Percentiles rank a stretch among this genome's conserved stretches.
Evolutionary conservation across 208 protist species (phyloP).

Genomic region (Vickermania ingenoplastis): DNA sequence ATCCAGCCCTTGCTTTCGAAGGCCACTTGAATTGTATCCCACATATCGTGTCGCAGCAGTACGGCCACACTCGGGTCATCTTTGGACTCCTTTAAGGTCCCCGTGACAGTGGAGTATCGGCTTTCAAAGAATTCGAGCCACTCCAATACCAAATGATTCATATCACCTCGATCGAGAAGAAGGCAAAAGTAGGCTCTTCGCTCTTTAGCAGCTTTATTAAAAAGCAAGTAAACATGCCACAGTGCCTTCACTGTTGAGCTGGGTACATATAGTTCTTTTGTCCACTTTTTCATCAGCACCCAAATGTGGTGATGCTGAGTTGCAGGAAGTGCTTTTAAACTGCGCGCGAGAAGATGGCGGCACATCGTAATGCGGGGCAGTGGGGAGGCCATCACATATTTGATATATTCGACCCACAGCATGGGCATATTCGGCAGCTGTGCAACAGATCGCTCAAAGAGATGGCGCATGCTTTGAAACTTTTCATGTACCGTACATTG

Average conservation of each 20-base stretch:
- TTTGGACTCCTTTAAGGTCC: not conserved
- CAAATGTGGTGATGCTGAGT: conserved; percentile 78
- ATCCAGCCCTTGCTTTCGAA: conserved; percentile 33
- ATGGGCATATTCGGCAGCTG: conserved; percentile 66
- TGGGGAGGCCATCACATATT: conserved; percentile 41
- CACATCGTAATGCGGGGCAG: conserved; percentile 48
- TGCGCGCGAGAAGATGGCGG: conserved; percentile 41
- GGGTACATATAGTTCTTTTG: conserved; percentile 26
- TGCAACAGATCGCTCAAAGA: conserved; percentile 64
- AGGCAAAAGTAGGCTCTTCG: conserved; percentile 57
- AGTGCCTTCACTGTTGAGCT: conserved; percentile 32
- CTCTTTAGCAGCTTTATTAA: conserved; percentile 30
- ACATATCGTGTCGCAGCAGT: conserved; percentile 23
- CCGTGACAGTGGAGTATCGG: not conserved
- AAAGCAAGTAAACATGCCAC: conserved; percentile 50
- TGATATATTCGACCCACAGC: conserved; percentile 57
- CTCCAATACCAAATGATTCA: conserved; percentile 43
- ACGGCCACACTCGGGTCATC: not conserved
- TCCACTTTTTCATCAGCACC: conserved; percentile 44
- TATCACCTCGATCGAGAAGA: conserved; percentile 33
- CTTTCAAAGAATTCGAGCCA: not conserved
- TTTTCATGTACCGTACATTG: conserved; percentile 44
- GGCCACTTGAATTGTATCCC: conserved; percentile 49
- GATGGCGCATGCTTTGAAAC: conserved; percentile 50
- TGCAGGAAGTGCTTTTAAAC: conserved; percentile 41